A percentile compares a stretch with the other conserved stretches of the same genome.
These are phyloP conservation scores for Cyclotella atomus DNA, from an alignment of 108 stramenopile genomes.

Conservation along the genomic window DNA sequence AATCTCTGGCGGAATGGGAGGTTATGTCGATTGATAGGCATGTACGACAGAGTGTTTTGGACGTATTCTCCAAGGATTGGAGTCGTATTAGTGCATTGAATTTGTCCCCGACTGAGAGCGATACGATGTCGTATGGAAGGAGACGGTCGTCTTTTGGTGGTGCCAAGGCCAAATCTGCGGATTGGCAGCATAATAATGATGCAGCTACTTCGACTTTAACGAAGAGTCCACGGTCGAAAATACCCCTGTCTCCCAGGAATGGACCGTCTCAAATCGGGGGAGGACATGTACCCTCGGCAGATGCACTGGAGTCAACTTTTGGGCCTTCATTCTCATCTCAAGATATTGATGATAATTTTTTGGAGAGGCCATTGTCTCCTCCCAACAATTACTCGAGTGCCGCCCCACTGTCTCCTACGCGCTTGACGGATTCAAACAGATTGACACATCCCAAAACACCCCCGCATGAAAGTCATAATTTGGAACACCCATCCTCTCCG, in stretches of 20 bases:
- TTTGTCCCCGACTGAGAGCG: slow-evolving; percentile 35
- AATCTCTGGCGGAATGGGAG: slow-evolving; percentile 89
- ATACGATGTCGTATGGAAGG: slow-evolving; percentile 13
- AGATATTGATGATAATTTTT: slow-evolving; percentile 32
- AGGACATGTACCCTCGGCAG: slow-evolving; percentile 38
- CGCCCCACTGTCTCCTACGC: slow-evolving; percentile 43
- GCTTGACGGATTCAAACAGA: slow-evolving; percentile 10
- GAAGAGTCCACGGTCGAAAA: slow-evolving; percentile 43
- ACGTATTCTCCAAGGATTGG: slow-evolving; percentile 79
- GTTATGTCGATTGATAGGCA: slow-evolving; percentile 71
- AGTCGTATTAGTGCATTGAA: slow-evolving; percentile 51
- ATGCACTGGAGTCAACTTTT: slow-evolving; percentile 54
- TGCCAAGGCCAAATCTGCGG: slow-evolving; percentile 22
- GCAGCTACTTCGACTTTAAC: slow-evolving; percentile 5
- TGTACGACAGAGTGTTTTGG: slow-evolving; percentile 70
- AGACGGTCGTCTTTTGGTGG: slow-evolving; percentile 29
- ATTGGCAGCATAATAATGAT: slow-evolving; percentile 17
- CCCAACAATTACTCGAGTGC: slow-evolving; percentile 3
- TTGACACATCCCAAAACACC: slow-evolving; percentile 39
- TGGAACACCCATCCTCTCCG: slow-evolving; percentile 1
- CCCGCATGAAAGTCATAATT: slow-evolving; percentile 23
- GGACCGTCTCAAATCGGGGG: not conserved
- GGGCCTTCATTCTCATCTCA: slow-evolving; percentile 60
- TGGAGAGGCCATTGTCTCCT: slow-evolving; percentile 28
- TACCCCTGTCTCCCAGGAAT: slow-evolving; percentile 38